Evolutionary conservation across 306 rosid genomes (phyloP).

Genomic region (Sechiopsis laciniata): DNA sequence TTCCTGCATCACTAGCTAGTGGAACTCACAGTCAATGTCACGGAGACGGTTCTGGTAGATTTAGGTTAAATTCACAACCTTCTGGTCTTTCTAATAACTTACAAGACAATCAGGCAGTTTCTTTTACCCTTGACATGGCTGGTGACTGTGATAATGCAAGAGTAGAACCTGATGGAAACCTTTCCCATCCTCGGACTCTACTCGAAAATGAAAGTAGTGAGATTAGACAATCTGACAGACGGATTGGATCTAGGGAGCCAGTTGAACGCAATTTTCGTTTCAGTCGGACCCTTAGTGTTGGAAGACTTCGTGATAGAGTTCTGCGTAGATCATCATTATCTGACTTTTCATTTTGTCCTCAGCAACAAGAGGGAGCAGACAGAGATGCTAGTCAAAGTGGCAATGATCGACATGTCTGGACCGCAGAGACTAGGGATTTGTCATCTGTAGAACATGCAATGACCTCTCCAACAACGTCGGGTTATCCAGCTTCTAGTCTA

Average conservation of each 20-base stretch:
- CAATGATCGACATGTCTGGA: conserved; percentile 38
- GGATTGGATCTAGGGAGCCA: conserved; percentile 71
- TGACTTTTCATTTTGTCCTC: conserved; percentile 61
- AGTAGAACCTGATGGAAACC: conserved; percentile 39
- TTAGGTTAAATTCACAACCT: conserved; percentile 33
- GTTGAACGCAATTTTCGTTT: conserved; percentile 81
- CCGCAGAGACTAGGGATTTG: conserved; percentile 37
- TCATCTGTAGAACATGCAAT: conserved; percentile 33
- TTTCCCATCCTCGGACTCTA: conserved; percentile 43
- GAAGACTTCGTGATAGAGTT: conserved; percentile 98
- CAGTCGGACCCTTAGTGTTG: conserved; percentile 93
- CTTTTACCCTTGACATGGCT: conserved; percentile 37
- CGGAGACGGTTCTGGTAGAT: conserved; percentile 41
- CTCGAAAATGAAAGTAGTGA: conserved; percentile 44
- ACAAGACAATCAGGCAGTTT: conserved; percentile 32
- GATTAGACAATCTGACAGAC: conserved; percentile 52
- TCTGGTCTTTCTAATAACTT: conserved; percentile 32
- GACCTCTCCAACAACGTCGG: conserved; percentile 43
- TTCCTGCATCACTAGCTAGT: conserved; percentile 34
- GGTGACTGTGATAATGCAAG: conserved; percentile 35
- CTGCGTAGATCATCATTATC: conserved; percentile 80
- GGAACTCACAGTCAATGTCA: conserved; percentile 33
- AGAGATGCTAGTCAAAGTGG: conserved; percentile 47
- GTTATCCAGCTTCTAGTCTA: conserved; percentile 42
- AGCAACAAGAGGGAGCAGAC: conserved; percentile 67